Conservation (phyloP, 2,329 filamentous ascomycete genomes). For the Orbilia brochopaga region DNA sequence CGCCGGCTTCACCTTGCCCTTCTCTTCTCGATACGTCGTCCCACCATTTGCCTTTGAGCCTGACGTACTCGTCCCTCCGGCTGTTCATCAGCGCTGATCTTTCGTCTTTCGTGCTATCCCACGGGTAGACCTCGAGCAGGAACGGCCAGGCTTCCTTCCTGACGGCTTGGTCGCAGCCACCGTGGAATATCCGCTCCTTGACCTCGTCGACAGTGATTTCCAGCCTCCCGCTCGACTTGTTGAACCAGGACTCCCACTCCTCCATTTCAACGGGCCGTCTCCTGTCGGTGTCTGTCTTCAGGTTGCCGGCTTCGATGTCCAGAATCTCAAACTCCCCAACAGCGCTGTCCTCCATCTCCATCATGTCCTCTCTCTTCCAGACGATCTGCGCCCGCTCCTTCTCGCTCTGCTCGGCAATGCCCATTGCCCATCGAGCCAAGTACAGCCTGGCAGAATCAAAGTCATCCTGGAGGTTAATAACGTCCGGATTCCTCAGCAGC, state of each 20-base stretch:
- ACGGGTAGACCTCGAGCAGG: constrained; percentile 86
- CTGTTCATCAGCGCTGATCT: constrained; percentile 82
- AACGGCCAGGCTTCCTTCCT: constrained; percentile 97
- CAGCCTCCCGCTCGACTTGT: constrained; percentile 73
- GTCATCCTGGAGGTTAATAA: constrained; percentile 93
- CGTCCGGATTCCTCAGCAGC: constrained; percentile 86
- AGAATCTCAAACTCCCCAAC: constrained; percentile 96
- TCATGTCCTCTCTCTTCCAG: constrained; percentile 89
- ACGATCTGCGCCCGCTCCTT: constrained; percentile 82
- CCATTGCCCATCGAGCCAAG: constrained; percentile 96
- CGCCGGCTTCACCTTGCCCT: constrained; percentile 78
- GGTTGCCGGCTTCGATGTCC: constrained; percentile 73
- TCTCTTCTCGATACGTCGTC: constrained; percentile 72
- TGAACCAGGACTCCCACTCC: constrained; percentile 93
- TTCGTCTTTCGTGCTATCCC: constrained; percentile 88
- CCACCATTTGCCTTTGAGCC: constrained; percentile 95
- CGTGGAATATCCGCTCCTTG: constrained; percentile 96
- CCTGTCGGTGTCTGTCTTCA: constrained; percentile 69
- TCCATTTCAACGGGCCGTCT: constrained; percentile 79
- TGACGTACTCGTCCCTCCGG: constrained; percentile 88
- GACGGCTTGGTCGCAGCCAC: constrained; percentile 87
- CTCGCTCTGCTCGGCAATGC: constrained; percentile 95
- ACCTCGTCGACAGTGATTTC: constrained; percentile 86
- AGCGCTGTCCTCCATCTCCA: constrained; percentile 92
- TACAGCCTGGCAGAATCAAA: constrained; percentile 96